Conservation (phyloP, 768 basidiomycete species). For the Tricholoma saponaceum region DNA sequence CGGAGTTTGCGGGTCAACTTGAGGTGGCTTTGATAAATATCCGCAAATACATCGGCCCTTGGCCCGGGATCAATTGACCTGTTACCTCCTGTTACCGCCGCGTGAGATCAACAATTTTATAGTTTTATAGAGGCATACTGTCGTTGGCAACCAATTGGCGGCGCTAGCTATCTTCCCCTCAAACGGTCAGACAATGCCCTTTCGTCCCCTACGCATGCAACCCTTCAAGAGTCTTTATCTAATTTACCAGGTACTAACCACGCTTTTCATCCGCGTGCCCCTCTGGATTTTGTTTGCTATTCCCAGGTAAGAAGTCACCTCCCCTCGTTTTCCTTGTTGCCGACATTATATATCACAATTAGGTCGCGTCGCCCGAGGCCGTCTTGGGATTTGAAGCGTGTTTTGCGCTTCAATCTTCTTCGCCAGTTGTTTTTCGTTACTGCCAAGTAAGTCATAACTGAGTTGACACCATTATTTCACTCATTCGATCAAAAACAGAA, state of each 20-base stretch:
- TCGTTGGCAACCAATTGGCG: too few species aligned
- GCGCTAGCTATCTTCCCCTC: neutral
- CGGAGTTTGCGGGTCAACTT: too few species aligned
- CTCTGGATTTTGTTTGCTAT: slow-evolving; percentile 40
- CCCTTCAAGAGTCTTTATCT: slow-evolving; percentile 49
- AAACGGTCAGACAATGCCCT: slow-evolving; percentile 19
- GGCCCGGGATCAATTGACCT: too few species aligned
- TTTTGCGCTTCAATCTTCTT: slow-evolving; percentile 30
- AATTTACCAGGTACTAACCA: slow-evolving; percentile 34
- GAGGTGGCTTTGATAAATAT: too few species aligned
- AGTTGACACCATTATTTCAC: neutral
- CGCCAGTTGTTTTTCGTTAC: slow-evolving; percentile 24
- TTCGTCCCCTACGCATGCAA: slow-evolving; percentile 32
- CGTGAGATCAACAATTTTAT: too few species aligned
- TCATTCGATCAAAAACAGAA: slow-evolving; percentile 18
- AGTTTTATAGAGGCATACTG: too few species aligned
- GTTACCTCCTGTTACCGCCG: too few species aligned
- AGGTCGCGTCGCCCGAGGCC: slow-evolving; percentile 41
- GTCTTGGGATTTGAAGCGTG: slow-evolving; percentile 42
- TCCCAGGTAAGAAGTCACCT: slow-evolving; percentile 24
- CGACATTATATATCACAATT: neutral
- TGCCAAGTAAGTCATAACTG: slow-evolving; percentile 18
- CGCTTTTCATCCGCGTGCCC: slow-evolving; percentile 42
- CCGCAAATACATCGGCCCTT: neutral
- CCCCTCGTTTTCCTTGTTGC: neutral